Conservation (phyloP, 2,329 filamentous ascomycete genomes). For the Gaeumannomyces sp. region DNA sequence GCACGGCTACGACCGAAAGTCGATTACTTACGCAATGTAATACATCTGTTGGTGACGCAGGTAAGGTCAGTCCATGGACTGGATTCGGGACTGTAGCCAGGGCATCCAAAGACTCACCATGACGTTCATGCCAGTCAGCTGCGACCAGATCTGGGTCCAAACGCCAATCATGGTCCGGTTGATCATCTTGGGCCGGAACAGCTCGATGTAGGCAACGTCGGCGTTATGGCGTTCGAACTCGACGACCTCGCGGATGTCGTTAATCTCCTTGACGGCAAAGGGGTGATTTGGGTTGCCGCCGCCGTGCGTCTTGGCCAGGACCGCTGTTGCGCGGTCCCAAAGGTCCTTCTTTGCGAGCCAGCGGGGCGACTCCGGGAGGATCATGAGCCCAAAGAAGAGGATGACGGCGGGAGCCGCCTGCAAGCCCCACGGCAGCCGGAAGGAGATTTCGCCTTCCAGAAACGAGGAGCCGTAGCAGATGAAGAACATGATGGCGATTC, state of each 20-base stretch:
- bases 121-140: constrained; percentile 71
- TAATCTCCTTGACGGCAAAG: constrained; percentile 61
- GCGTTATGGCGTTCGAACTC: constrained; percentile 66
- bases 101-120: constrained; percentile 44
- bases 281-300: constrained; percentile 58
- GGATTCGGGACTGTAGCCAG: no score
- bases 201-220: constrained; percentile 64
- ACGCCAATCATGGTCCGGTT: constrained; percentile 66
- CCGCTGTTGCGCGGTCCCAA: constrained; percentile 37
- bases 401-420: constrained; percentile 39
- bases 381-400: constrained; percentile 33
- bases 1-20: background rate
- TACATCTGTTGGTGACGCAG: constrained; percentile 39
- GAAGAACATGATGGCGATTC: constrained; percentile 42
- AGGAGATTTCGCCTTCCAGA: constrained; percentile 36
- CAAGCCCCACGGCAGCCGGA: constrained; percentile 43
- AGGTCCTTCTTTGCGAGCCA: constrained; percentile 45
- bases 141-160: constrained; percentile 70
- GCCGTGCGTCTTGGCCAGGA: constrained; percentile 53
- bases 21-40: constrained; percentile 46
- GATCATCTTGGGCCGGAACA: constrained; percentile 68
- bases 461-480: constrained; percentile 41
- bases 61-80: background rate
- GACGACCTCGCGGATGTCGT: constrained; percentile 67
- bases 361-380: constrained; percentile 43